phyloP scores from a whole-genome alignment of 345 rosid genomes.

The Citrus glauca region DNA sequence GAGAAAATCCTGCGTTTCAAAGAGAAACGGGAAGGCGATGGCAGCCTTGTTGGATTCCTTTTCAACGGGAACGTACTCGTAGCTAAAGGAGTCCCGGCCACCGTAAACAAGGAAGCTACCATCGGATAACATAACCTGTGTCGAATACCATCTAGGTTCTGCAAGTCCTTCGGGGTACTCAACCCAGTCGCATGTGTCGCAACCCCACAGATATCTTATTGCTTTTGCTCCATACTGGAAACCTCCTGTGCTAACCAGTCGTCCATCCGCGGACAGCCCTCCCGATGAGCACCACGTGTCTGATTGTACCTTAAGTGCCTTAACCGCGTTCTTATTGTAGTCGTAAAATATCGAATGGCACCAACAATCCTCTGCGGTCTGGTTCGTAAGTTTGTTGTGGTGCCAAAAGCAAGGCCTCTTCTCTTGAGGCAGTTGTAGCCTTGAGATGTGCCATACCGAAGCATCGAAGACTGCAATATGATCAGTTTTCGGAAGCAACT shows the following conservation, averaged over 20 bases:
- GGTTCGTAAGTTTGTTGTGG: not conserved
- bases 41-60: conserved; percentile 39
- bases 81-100: conserved; percentile 62
- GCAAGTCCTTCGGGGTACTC: conserved; percentile 65
- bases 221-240: conserved; percentile 54
- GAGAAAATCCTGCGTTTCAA: conserved; percentile 31
- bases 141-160: conserved; percentile 75
- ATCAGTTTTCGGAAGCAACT: conserved; percentile 58
- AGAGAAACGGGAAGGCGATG: conserved; percentile 40
- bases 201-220: conserved; percentile 38
- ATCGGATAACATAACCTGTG: conserved; percentile 67
- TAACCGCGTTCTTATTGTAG: conserved; percentile 18
- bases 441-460: conserved; percentile 40
- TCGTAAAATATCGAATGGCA: conserved; percentile 61
- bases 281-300: conserved; percentile 99
- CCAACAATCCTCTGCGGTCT: conserved; percentile 44
- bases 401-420: conserved; percentile 26
- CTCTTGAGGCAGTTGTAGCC: conserved; percentile 21
- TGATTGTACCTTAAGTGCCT: conserved; percentile 11
- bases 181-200: conserved; percentile 47
- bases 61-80: conserved; percentile 64
- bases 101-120: conserved; percentile 72
- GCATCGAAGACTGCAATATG: conserved; percentile 33
- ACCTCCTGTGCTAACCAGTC: conserved; percentile 76
- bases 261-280: conserved; percentile 60